Evolutionary conservation across 345 rosid genomes (phyloP), one percentile per base, ranked within the genome.

Genomic region (Cardamine chenopodiifolia): DNA sequence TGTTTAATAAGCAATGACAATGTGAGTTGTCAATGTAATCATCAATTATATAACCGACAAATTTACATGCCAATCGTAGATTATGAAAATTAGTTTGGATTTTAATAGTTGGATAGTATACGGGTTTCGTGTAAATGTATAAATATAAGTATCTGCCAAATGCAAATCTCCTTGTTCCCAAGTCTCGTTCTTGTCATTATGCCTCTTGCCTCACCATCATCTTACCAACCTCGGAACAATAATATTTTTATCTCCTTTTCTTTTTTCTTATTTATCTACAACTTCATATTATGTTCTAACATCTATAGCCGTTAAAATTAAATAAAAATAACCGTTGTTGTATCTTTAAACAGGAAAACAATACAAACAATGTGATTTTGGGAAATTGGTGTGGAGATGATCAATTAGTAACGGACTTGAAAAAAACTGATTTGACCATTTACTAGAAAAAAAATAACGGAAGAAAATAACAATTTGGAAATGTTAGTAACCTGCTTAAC

Each of bases 101-200:
- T 52, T 25, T n/a, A 54, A 25, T 23, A 53, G 37, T 15, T 15
- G 4, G 60, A 35, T 39, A 26, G 2, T 14, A 32, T 40, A 17
- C 26, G 5, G 32, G 29, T 52, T 40, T 37, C 28, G 28, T 54
- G 54, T 50, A 78, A 49, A 60, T 72, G 7, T 39, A 44, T 39
- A 66, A 74, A 8, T 39, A 44, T 39, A 66, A 74, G 79, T 70
- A 82, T 78, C 74, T 74, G 70, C 66, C 62, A 67, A 82, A 75
- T 71, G 71, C 80, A 82, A n/a, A 79, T 74, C 79, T 76, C 62
- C 70, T 74, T 65, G 71, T 74, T 76, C 70, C 79, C 79, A 72
- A 58, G 81, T 66, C 81, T 71, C 60, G 77, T 76, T 78, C 74
- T 32, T 67, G 72, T 70, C 74, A 80, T 79, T 74, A 79, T 79